Evolutionary conservation across 352 stramenopile species (phyloP).

Genomic region (Globisporangium emineosum): DNA sequence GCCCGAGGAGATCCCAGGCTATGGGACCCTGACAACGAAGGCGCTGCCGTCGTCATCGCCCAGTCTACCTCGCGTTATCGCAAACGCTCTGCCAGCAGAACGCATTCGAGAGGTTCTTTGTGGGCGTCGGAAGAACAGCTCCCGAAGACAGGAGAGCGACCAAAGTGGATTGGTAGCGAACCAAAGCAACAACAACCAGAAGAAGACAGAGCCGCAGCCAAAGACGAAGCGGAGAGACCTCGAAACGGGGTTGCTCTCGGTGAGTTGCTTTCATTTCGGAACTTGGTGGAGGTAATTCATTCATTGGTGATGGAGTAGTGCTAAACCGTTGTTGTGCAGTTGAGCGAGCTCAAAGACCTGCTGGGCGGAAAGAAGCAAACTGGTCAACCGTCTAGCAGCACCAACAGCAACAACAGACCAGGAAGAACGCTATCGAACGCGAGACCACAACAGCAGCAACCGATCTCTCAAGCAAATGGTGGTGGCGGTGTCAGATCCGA

Average conservation of each 20-base stretch:
- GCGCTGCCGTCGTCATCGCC: background rate
- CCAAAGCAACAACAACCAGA: constrained; percentile 8
- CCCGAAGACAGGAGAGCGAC: background rate
- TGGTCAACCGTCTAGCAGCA: background rate
- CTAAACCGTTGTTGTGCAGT: constrained; percentile 18
- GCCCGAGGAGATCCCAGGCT: constrained; percentile 32
- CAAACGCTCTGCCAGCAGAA: constrained; percentile 15
- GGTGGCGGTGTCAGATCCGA: background rate
- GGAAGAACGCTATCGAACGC: background rate
- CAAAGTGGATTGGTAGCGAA: background rate
- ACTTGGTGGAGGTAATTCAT: background rate
- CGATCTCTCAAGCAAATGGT: background rate
- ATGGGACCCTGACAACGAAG: constrained; percentile 23
- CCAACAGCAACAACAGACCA: constrained; percentile 1
- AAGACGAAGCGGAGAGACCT: constrained; percentile 14
- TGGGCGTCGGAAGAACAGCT: constrained; percentile 6
- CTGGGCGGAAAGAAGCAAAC: constrained; percentile 30
- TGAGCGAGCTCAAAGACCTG: constrained; percentile 46
- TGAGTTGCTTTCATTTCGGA: constrained; percentile 14
- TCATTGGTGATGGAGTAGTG: background rate
- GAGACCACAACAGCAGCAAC: background rate
- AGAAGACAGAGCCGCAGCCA: background rate
- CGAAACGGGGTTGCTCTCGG: constrained; percentile 44
- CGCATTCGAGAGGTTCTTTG: constrained; percentile 23
- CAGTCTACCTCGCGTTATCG: constrained; percentile 8